Evolutionary conservation across 352 stramenopile genomes (phyloP), one percentile per base, ranked within the genome.

Genomic region (Aphanomyces invadans): DNA sequence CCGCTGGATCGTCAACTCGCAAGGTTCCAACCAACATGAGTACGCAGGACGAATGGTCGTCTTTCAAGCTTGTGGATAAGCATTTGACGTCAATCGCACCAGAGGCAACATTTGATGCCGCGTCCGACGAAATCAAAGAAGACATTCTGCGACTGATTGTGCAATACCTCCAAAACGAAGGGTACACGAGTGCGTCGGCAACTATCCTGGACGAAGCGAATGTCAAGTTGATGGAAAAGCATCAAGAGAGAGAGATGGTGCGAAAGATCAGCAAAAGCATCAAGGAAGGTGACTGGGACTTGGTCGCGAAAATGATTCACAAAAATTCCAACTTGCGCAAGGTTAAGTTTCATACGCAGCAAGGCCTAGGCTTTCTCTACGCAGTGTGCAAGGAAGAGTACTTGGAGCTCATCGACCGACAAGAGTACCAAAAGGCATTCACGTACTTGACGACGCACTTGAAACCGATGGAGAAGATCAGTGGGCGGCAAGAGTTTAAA

Each of bases 361-460:
- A 94, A 49, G 60, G 60, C 19, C 49, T 67, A 4, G 83, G 83
- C 4, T 95, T 95, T 62, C 76, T 94, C 25, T 95, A 95, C 69
- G 85, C 83, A 15, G 80, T 95, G 2, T 93, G 82, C 73, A 92
- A 92, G 65, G 86, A 95, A 65, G 85, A 95, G 69, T 94, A 94
- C 63, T 72, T 95, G 1, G 85, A 94, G 63, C 83, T 95, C 26
- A 92, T 94, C 62, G 83, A 93, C 64, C 78, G 87, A 10, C 85
- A 93, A 59, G 87, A 94, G 73, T 92, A 90, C 66, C 85, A 95
- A 69, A 93, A 93, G 36, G 87, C 85, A 12, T 95, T 94, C 68
- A 94, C 85, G 54, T 95, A 93, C 71, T 78, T 95, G 62, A 90
- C 83, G 33, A 92, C 86, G 70, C 81, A 92, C 69, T 79, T 94